phyloP scores from a whole-genome alignment of 2,329 filamentous ascomycete species.

The Paramyrothecium roridum region DNA sequence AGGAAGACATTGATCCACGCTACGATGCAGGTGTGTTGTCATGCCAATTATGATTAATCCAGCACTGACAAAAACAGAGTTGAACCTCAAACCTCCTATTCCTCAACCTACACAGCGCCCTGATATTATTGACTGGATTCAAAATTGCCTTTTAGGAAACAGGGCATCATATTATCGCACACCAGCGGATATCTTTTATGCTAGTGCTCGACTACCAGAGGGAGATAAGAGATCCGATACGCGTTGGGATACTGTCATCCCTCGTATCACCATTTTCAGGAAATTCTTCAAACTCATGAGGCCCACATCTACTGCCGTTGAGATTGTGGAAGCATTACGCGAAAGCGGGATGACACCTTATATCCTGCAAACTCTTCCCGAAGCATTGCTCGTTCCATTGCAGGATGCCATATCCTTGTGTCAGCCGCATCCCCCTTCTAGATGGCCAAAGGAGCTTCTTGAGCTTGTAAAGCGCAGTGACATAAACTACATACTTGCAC shows the following conservation, averaged over 20 bases:
- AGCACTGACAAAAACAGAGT: slow-evolving; percentile 17
- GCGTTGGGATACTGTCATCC: slow-evolving; percentile 49
- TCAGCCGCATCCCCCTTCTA: slow-evolving; percentile 75
- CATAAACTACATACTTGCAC: slow-evolving; percentile 63
- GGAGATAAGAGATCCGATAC: slow-evolving; percentile 30
- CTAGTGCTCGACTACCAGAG: slow-evolving; percentile 30
- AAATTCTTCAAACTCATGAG: slow-evolving; percentile 61
- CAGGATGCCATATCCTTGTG: slow-evolving; percentile 83
- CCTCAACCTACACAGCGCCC: slow-evolving; percentile 29
- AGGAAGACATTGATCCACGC: slow-evolving; percentile 38
- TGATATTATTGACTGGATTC: slow-evolving; percentile 53
- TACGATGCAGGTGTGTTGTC: slow-evolving; percentile 35
- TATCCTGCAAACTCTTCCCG: slow-evolving; percentile 79
- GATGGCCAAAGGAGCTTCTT: slow-evolving; percentile 70
- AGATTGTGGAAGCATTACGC: slow-evolving; percentile 72
- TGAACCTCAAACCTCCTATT: slow-evolving; percentile 26
- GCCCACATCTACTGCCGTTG: slow-evolving; percentile 47
- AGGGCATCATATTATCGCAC: slow-evolving; percentile 35
- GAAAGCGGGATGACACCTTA: slow-evolving; percentile 63
- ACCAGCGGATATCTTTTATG: slow-evolving; percentile 41
- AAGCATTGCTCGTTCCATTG: slow-evolving; percentile 75
- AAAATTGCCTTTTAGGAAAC: slow-evolving; percentile 38
- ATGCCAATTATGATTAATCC: background rate
- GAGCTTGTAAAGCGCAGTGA: slow-evolving; percentile 79
- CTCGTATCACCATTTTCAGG: slow-evolving; percentile 68